Percentiles rank a stretch among this genome's conserved stretches.
These are phyloP conservation scores for Tardiomyces digboiensis DNA, from an alignment of 1,139 yeast species.

Conservation along the genomic window DNA sequence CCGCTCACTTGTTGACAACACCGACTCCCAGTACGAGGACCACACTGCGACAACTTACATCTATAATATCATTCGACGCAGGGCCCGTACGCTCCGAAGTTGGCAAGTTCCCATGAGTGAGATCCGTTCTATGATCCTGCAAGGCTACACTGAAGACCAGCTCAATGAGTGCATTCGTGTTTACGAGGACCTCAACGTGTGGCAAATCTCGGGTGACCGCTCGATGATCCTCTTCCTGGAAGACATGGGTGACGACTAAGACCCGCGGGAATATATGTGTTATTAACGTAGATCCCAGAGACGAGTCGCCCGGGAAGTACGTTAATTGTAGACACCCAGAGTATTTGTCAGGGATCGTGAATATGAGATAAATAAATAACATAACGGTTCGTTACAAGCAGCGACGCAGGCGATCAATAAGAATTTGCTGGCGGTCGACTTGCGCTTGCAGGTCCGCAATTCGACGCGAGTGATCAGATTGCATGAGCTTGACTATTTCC, in stretches of 20 bases:
- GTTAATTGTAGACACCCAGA: no score
- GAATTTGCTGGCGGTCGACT: neutral
- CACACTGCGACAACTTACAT: constrained; percentile 47
- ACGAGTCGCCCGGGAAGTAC: no score
- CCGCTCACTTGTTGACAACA: constrained; percentile 58
- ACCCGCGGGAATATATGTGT: no score
- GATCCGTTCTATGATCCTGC: constrained; percentile 63
- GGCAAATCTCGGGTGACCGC: constrained; percentile 58
- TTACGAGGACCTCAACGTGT: constrained; percentile 62
- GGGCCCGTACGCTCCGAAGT: constrained; percentile 43
- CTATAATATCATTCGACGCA: constrained; percentile 46
- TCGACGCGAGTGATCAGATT: neutral
- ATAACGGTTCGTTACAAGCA: neutral
- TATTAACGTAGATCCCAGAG: no score
- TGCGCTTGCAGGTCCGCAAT: neutral
- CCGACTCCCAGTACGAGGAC: constrained; percentile 35
- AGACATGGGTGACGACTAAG: neutral
- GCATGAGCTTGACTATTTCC: neutral
- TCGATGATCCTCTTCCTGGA: constrained; percentile 16
- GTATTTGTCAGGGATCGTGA: no score
- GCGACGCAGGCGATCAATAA: neutral
- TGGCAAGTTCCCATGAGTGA: constrained; percentile 38
- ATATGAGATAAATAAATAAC: no score
- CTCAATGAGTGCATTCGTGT: constrained; percentile 67
- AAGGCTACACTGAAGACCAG: constrained; percentile 79